phyloP scores from a whole-genome alignment of 1,139 yeast species.

The Kurtzmaniella quercitrusa region DNA sequence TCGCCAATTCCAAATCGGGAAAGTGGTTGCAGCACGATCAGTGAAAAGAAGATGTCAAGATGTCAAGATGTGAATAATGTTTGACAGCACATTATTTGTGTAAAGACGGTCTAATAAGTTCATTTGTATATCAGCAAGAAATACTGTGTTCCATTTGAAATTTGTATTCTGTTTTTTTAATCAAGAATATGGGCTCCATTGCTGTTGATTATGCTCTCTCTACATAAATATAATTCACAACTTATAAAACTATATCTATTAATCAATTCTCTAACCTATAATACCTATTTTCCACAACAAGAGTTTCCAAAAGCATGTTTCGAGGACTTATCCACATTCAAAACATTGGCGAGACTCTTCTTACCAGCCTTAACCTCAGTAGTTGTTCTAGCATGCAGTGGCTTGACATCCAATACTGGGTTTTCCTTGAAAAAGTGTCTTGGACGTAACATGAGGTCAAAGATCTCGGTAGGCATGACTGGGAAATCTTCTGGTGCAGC shows the following conservation, averaged over 20 bases:
- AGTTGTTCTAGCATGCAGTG: constrained; percentile 65
- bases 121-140: no score
- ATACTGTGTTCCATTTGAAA: no score
- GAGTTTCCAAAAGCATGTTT: constrained; percentile 32
- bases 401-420: constrained; percentile 72
- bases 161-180: no score
- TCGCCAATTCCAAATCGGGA: neutral
- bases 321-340: constrained; percentile 38
- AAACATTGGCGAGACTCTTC: constrained; percentile 30
- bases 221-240: no score
- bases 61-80: no score
- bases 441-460: constrained; percentile 70
- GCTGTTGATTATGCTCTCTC: no score
- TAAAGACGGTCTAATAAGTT: no score
- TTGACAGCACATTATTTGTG: no score
- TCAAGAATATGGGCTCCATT: no score
- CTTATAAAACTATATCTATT: neutral
- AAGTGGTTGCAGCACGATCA: neutral
- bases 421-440: constrained; percentile 73
- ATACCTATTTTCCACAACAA: constrained; percentile 9
- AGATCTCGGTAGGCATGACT: constrained; percentile 82
- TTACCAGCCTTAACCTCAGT: constrained; percentile 45
- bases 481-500: constrained; percentile 92
- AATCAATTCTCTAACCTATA: neutral
- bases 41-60: neutral